phyloP scores from a whole-genome alignment of 2,329 filamentous ascomycete species.

The Talaromyces sp. region DNA sequence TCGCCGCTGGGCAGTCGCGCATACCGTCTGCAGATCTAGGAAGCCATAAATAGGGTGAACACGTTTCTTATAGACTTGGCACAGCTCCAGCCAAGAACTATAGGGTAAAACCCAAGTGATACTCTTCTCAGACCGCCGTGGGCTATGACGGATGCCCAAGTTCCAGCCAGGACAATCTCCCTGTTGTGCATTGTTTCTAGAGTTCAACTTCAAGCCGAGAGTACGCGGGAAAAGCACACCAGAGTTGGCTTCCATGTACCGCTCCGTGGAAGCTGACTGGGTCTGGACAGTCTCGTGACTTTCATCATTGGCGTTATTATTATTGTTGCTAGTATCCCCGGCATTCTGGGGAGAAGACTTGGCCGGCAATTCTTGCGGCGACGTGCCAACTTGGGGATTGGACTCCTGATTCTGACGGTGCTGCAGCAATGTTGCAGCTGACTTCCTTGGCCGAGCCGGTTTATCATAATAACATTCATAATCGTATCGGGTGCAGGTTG shows the following conservation, averaged over 20 bases:
- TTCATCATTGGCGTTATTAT: neutral
- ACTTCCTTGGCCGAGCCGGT: conserved; percentile 6
- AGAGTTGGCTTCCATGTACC: conserved; percentile 51
- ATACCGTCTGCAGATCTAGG: conserved; percentile 25
- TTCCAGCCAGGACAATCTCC: conserved; percentile 55
- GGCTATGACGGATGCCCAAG: conserved; percentile 27
- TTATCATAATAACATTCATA: conserved; percentile 25
- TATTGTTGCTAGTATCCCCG: neutral
- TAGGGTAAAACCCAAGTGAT: conserved; percentile 45
- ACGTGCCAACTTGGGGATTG: neutral
- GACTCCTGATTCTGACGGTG: neutral
- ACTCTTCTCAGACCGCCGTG: conserved; percentile 12
- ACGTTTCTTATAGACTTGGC: conserved; percentile 47
- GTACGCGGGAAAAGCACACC: conserved; percentile 51
- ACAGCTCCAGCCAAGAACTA: conserved; percentile 42
- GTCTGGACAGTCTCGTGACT: neutral
- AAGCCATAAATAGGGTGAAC: conserved; percentile 52
- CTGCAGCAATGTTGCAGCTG: neutral
- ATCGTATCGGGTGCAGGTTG: conserved; percentile 24
- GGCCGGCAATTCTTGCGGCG: neutral
- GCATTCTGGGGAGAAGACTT: neutral
- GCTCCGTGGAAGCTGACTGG: conserved; percentile 11
- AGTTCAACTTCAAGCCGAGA: conserved; percentile 50
- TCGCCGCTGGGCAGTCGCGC: conserved; percentile 18
- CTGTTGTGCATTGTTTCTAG: conserved; percentile 45